Percentiles rank a stretch among this genome's conserved stretches.
These are phyloP conservation scores for Filobasidium wieringae DNA, from an alignment of 768 basidiomycete species.

Conservation along the genomic window DNA sequence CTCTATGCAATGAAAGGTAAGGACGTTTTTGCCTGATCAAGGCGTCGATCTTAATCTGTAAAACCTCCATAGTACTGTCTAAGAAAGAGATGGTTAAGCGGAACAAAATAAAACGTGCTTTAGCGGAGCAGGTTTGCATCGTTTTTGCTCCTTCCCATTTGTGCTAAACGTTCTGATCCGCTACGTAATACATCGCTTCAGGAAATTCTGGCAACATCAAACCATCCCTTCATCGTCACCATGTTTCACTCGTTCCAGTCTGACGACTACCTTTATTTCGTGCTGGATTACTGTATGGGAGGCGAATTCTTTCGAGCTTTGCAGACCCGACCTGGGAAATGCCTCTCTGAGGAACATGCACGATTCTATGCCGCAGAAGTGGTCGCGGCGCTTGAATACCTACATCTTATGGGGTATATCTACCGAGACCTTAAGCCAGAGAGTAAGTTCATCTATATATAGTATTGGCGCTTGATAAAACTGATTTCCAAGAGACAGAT, in stretches of 20 bases:
- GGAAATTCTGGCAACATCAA: slow-evolving; percentile 94
- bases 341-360: slow-evolving; percentile 85
- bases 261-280: slow-evolving; percentile 88
- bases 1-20: slow-evolving; percentile 98
- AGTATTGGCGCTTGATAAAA: background rate
- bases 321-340: slow-evolving; percentile 92
- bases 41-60: background rate
- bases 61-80: slow-evolving; percentile 58
- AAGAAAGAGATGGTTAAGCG: slow-evolving; percentile 99
- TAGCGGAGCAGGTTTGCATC: slow-evolving; percentile 79
- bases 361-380: slow-evolving; percentile 99
- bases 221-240: slow-evolving; percentile 99
- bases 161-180: too few species aligned
- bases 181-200: slow-evolving; percentile 11
- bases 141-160: too few species aligned
- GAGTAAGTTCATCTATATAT: slow-evolving; percentile 52
- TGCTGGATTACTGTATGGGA: slow-evolving; percentile 80
- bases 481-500: slow-evolving; percentile 46
- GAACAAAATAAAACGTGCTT: slow-evolving; percentile 96
- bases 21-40: too few species aligned
- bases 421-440: slow-evolving; percentile 99
- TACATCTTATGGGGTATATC: slow-evolving; percentile 98
- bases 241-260: slow-evolving; percentile 99
- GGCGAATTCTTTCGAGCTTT: slow-evolving; percentile 98
- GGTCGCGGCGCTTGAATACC: slow-evolving; percentile 89